Evolutionary conservation across 1,139 yeast species (phyloP).

Genomic region (Sugiyamaella xylanicola): DNA sequence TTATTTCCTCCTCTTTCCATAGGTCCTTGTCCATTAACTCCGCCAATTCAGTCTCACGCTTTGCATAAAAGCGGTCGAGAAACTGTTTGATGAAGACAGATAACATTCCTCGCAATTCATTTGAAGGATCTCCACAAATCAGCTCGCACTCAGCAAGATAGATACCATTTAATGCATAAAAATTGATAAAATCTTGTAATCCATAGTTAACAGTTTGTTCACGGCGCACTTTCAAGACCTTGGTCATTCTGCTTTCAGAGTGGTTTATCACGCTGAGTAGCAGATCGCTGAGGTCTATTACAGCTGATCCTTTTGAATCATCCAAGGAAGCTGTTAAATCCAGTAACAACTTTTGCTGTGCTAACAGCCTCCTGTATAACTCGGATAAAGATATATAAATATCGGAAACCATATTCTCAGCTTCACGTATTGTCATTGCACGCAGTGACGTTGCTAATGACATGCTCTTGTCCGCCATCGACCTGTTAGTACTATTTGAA

Average conservation of each 20-base stretch:
- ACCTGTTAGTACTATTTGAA: constrained; percentile 32
- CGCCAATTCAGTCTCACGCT: constrained; percentile 50
- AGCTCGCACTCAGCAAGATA: constrained; percentile 85
- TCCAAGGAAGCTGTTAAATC: constrained; percentile 66
- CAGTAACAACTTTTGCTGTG: constrained; percentile 76
- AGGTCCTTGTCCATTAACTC: constrained; percentile 63
- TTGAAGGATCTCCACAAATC: constrained; percentile 70
- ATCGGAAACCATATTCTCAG: constrained; percentile 65
- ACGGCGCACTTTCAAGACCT: constrained; percentile 74
- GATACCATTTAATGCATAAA: constrained; percentile 66
- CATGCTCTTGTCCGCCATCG: constrained; percentile 39
- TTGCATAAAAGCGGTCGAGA: constrained; percentile 58
- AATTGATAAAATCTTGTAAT: constrained; percentile 55
- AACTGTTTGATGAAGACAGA: constrained; percentile 68
- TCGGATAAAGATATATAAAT: constrained; percentile 70
- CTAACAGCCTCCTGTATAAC: constrained; percentile 68
- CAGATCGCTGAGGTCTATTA: constrained; percentile 45
- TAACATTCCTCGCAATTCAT: constrained; percentile 65
- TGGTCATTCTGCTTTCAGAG: constrained; percentile 76
- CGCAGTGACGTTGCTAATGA: constrained; percentile 58
- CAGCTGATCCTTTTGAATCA: constrained; percentile 25
- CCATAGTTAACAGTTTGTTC: constrained; percentile 65
- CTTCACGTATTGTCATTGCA: constrained; percentile 69
- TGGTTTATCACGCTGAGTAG: constrained; percentile 68
- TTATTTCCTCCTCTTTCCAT: constrained; percentile 73